Evolutionary conservation across 1,284 basidiomycete genomes (phyloP).

Genomic region (Malassezia arunalokei): DNA sequence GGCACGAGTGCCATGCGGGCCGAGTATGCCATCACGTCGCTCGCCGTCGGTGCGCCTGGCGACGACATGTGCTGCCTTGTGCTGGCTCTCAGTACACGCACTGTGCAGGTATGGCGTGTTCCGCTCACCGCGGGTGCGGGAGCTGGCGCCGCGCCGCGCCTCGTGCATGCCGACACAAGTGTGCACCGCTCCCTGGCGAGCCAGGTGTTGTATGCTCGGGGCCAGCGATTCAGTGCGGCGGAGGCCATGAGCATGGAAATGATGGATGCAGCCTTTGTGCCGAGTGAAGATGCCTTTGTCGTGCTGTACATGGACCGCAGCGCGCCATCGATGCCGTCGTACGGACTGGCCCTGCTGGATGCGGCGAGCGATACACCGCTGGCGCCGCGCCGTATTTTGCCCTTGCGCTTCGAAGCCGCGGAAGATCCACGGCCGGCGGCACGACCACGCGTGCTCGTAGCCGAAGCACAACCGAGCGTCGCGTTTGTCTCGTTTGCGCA

Average conservation of each 20-base stretch:
- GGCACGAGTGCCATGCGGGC: constrained; percentile 20
- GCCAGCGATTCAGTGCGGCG: constrained; percentile 26
- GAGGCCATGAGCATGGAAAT: constrained; percentile 19
- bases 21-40: constrained; percentile 14
- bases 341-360: constrained; percentile 22
- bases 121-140: constrained; percentile 28
- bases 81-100: constrained; percentile 28
- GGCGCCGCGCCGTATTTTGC: neutral
- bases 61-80: constrained; percentile 18
- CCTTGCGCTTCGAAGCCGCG: constrained; percentile 13
- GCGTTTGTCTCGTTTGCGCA: constrained; percentile 35
- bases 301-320: constrained; percentile 24
- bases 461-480: constrained; percentile 22
- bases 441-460: constrained; percentile 27
- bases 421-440: constrained; percentile 30
- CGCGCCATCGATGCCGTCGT: constrained; percentile 16
- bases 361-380: constrained; percentile 4
- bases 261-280: constrained; percentile 17
- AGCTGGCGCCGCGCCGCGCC: constrained; percentile 23
- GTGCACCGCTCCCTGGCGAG: constrained; percentile 12
- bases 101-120: constrained; percentile 39
- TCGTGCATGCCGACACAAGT: constrained; percentile 19
- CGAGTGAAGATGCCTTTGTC: constrained; percentile 18
- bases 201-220: constrained; percentile 20
- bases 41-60: neutral